These are phyloP conservation scores for Priceomyces castillae DNA, from an alignment of 805 yeast species.

Conservation along the genomic window DNA sequence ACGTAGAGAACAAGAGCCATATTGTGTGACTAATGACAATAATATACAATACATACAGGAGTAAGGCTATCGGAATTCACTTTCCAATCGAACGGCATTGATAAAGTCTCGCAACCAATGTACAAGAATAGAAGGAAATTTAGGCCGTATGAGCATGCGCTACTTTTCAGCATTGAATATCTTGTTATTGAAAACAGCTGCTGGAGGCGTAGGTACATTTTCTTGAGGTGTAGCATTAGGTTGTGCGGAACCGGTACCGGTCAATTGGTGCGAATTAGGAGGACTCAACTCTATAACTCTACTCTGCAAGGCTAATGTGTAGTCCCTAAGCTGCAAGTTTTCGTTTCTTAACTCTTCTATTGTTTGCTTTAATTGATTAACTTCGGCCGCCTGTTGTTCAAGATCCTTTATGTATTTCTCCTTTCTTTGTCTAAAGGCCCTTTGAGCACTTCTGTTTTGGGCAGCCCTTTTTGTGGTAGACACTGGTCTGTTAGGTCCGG, in stretches of 20 bases:
- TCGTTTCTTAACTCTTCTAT: conserved; percentile 68
- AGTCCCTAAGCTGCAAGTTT: conserved; percentile 68
- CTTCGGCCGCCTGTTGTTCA: conserved; percentile 66
- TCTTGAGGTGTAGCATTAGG: conserved; percentile 7
- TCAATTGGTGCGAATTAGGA: conserved; percentile 21
- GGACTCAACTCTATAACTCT: conserved; percentile 52
- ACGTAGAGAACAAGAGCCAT: neutral
- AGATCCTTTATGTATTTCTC: conserved; percentile 79
- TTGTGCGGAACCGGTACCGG: conserved; percentile 4
- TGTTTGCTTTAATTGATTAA: conserved; percentile 58
- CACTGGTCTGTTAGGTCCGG: conserved; percentile 35
- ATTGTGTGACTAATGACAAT: neutral
- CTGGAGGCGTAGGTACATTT: conserved; percentile 15
- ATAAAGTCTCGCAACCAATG: neutral
- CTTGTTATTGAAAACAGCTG: conserved; percentile 12
- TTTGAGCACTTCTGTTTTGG: conserved; percentile 89
- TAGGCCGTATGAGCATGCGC: neutral
- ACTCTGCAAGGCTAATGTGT: conserved; percentile 66
- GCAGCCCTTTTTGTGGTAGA: conserved; percentile 80
- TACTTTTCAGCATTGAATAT: conserved; percentile 10
- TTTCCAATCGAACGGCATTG: conserved; percentile 2
- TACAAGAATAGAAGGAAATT: conserved; percentile 2
- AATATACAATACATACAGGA: conserved; percentile 5
- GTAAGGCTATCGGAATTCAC: neutral
- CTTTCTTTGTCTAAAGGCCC: conserved; percentile 83